Percentiles rank a stretch among this genome's conserved stretches.
Conservation (phyloP, 1,139 yeast genomes). For the Debaryomyces singareniensis region DNA sequence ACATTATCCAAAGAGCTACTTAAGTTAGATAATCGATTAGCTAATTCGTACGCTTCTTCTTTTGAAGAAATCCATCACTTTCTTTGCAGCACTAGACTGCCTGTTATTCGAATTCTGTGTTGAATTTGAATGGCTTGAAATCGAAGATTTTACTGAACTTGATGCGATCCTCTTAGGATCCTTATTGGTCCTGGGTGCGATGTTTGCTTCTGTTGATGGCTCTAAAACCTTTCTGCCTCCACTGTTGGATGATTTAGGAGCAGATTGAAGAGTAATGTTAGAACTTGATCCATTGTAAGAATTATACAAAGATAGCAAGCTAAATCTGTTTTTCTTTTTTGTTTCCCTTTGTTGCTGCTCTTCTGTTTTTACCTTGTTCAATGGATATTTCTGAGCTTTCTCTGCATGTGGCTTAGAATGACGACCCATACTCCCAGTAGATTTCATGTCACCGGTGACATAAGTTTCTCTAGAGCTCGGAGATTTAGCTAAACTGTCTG, state of each 20-base stretch:
- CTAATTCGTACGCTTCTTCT: slow-evolving; percentile 56
- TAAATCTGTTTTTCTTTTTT: slow-evolving; percentile 44
- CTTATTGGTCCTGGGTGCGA: slow-evolving; percentile 7
- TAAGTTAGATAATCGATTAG: slow-evolving; percentile 6
- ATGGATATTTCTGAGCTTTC: too few species aligned
- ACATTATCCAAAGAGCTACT: not conserved
- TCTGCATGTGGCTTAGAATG: slow-evolving; percentile 1
- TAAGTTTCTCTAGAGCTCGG: not conserved
- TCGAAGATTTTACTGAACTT: slow-evolving; percentile 9
- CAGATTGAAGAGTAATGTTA: slow-evolving; percentile 9
- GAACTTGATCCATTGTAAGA: slow-evolving; percentile 17
- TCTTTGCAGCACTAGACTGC: slow-evolving; percentile 68
- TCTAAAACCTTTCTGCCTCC: slow-evolving; percentile 30
- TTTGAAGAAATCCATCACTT: slow-evolving; percentile 76
- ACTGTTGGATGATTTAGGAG: slow-evolving; percentile 8
- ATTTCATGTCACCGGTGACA: slow-evolving; percentile 5
- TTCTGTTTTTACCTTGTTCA: slow-evolving; percentile 1
- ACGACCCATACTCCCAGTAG: slow-evolving; percentile 6
- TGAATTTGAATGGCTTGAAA: slow-evolving; percentile 10
- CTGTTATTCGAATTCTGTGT: slow-evolving; percentile 22
- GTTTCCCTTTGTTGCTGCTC: slow-evolving; percentile 18
- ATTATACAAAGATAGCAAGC: slow-evolving; percentile 47
- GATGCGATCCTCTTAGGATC: slow-evolving; percentile 15
- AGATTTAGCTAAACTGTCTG: not conserved
- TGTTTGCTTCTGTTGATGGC: slow-evolving; percentile 31